Evolutionary conservation across 2,329 filamentous ascomycete genomes (phyloP).

Genomic region (Verticillium isaacii): DNA sequence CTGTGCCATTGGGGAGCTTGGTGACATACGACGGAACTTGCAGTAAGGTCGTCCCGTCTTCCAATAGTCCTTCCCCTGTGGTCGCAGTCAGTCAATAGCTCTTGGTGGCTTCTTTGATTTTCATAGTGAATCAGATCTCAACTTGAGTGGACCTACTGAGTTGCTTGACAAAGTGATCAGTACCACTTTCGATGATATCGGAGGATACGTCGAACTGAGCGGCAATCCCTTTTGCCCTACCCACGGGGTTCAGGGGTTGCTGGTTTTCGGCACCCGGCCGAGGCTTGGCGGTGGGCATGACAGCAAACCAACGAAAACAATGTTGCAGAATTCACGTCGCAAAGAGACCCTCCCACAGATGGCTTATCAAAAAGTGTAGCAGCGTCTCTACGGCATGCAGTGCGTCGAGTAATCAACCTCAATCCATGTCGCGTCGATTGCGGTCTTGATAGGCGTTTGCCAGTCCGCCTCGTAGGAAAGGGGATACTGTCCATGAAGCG

Average conservation of each 20-base stretch:
- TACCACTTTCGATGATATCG: conserved; percentile 1
- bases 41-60: conserved; percentile 20
- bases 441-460: not conserved
- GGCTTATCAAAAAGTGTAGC: not conserved
- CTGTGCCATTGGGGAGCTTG: conserved; percentile 69
- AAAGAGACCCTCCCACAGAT: not conserved
- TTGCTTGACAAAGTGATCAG: conserved; percentile 13
- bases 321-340: not conserved
- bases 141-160: conserved; percentile 11
- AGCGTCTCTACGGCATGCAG: not conserved
- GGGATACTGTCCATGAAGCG: not conserved
- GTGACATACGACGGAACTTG: conserved; percentile 79
- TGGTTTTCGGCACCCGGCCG: not conserved
- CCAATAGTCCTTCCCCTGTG: conserved; percentile 42
- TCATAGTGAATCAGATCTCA: not conserved
- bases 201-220: not conserved
- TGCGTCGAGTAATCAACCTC: not conserved
- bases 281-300: not conserved
- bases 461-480: not conserved
- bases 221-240: not conserved
- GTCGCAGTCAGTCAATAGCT: not conserved
- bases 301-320: not conserved
- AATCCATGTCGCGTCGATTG: not conserved
- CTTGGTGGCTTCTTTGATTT: not conserved
- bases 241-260: not conserved